Conservation (phyloP, 768 basidiomycete genomes). For the Boletellus ananiceps region DNA sequence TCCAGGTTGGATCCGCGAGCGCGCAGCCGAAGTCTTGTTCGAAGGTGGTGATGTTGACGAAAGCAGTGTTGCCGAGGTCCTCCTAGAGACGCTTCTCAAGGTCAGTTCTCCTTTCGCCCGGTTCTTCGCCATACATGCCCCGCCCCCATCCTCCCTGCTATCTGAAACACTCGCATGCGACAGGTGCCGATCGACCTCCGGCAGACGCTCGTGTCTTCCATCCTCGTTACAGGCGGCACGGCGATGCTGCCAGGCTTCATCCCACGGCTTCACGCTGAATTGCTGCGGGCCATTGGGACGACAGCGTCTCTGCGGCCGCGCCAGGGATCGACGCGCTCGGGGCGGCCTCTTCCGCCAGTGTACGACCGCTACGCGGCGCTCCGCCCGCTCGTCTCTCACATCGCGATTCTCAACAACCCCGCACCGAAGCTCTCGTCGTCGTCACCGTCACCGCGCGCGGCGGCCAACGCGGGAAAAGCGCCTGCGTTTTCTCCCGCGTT, state of each 20-base stretch:
- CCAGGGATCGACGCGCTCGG: conserved; percentile 33
- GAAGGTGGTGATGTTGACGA: conserved; percentile 88
- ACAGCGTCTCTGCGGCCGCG: conserved; percentile 30
- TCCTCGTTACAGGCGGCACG: conserved; percentile 86
- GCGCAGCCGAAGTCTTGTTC: conserved; percentile 87
- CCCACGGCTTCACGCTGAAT: conserved; percentile 75
- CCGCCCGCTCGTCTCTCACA: conserved; percentile 62
- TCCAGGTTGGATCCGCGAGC: conserved; percentile 93
- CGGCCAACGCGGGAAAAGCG: conserved; percentile 70
- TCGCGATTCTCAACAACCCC: conserved; percentile 86
- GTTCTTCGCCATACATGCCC: neutral
- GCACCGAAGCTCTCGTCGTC: conserved; percentile 46
- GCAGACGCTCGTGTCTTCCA: conserved; percentile 74
- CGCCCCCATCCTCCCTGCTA: neutral
- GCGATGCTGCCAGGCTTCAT: conserved; percentile 92
- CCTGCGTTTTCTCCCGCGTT: conserved; percentile 82
- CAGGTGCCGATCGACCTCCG: conserved; percentile 91
- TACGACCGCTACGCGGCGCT: conserved; percentile 77
- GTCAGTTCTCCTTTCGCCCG: conserved; percentile 26
- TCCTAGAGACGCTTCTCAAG: conserved; percentile 78
- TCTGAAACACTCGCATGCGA: neutral
- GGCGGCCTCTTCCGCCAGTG: conserved; percentile 39
- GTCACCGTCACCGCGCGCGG: conserved; percentile 48
- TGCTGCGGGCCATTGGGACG: conserved; percentile 56
- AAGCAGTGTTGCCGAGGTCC: conserved; percentile 73